Conservation (phyloP, 2,329 filamentous ascomycete genomes). For the Diaporthe vaccinii region DNA sequence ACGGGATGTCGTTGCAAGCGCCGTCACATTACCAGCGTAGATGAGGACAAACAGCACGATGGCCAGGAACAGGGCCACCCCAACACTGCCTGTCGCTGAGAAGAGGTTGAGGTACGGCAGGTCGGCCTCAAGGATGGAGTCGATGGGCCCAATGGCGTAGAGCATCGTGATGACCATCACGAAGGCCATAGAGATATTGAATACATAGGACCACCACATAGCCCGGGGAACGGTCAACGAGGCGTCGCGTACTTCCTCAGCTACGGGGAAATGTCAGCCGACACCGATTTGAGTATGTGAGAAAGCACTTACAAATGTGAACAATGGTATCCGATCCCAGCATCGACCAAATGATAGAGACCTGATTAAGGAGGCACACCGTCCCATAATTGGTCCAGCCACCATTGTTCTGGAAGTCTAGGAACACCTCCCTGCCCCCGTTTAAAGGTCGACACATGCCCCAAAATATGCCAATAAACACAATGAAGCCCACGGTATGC, state of each 20-base stretch:
- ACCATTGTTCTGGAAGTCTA: slow-evolving; percentile 38
- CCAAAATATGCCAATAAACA: slow-evolving; percentile 35
- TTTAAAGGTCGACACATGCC: slow-evolving; percentile 36
- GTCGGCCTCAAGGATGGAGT: slow-evolving; percentile 36
- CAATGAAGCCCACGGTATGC: slow-evolving; percentile 34
- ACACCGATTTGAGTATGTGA: too few relatives aligned
- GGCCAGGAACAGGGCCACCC: slow-evolving; percentile 36
- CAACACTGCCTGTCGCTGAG: slow-evolving; percentile 28
- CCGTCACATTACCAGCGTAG: slow-evolving; percentile 36
- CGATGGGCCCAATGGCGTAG: slow-evolving; percentile 33
- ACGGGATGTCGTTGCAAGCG: slow-evolving; percentile 38
- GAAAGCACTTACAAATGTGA: slow-evolving; percentile 39
- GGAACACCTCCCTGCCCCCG: slow-evolving; percentile 19
- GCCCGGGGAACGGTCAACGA: slow-evolving; percentile 35
- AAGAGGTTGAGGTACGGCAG: slow-evolving; percentile 39
- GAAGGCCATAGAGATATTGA: slow-evolving; percentile 36
- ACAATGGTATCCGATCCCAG: slow-evolving; percentile 39
- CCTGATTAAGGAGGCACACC: slow-evolving; percentile 36
- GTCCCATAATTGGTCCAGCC: slow-evolving; percentile 37
- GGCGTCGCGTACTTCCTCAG: slow-evolving; percentile 36
- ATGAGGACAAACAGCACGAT: slow-evolving; percentile 34
- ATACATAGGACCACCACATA: slow-evolving; percentile 39
- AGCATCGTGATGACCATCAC: slow-evolving; percentile 38
- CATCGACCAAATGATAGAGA: slow-evolving; percentile 40
- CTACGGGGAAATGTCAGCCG: too few relatives aligned